Evolutionary conservation across 1,284 basidiomycete species (phyloP).

Genomic region (Leccinum fuscescens): DNA sequence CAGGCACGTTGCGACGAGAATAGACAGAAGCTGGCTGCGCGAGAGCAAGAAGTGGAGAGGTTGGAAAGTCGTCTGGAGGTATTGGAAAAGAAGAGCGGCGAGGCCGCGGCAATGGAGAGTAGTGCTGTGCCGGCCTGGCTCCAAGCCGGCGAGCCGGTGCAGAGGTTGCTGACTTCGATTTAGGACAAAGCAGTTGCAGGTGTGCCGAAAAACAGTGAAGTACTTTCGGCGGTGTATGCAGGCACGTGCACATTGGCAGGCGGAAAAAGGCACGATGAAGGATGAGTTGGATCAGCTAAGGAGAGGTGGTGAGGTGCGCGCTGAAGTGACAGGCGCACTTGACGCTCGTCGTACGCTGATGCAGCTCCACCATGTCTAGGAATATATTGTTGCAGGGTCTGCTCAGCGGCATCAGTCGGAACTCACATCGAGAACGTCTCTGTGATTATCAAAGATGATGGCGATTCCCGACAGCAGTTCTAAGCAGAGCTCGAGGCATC

Average conservation of each 20-base stretch:
- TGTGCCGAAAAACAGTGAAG: conserved; percentile 47
- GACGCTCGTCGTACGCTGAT: conserved; percentile 17
- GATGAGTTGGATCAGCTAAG: conserved; percentile 44
- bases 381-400: conserved; percentile 53
- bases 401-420: conserved; percentile 44
- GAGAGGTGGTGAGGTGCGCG: conserved; percentile 35
- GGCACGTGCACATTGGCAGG: too few relatives aligned
- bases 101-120: conserved; percentile 40
- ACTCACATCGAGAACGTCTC: conserved; percentile 56
- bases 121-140: too few relatives aligned
- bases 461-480: conserved; percentile 45
- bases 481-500: conserved; percentile 58
- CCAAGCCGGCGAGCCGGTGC: too few relatives aligned
- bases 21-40: conserved; percentile 43
- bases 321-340: conserved; percentile 50
- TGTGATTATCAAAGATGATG: conserved; percentile 48
- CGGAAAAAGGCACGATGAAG: conserved; percentile 40
- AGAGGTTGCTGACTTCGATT: conserved; percentile 35
- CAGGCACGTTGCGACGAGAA: conserved; percentile 53
- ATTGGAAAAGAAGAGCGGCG: conserved; percentile 45
- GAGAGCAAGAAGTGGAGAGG: conserved; percentile 43
- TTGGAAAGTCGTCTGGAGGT: conserved; percentile 46
- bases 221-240: conserved; percentile 36
- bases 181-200: conserved; percentile 34
- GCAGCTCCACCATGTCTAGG: conserved; percentile 44